Percentiles rank a stretch among this genome's conserved stretches.
Evolutionary conservation across 306 rosid genomes (phyloP).

Genomic region (Calophaca sinica): DNA sequence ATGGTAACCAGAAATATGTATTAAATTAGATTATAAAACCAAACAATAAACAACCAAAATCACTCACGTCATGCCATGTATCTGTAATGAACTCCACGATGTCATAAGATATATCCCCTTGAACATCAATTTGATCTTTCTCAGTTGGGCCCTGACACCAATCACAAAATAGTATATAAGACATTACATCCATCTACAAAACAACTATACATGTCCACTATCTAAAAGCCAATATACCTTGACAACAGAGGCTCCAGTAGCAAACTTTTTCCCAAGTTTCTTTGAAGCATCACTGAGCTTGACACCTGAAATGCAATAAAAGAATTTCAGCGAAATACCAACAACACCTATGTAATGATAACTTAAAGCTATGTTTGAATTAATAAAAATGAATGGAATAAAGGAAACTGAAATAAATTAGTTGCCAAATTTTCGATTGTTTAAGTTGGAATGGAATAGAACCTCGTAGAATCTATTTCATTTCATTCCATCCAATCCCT

Average conservation of each 20-base stretch:
- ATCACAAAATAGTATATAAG: constrained; percentile 42
- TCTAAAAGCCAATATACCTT: constrained; percentile 62
- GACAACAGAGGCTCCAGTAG: constrained; percentile 98
- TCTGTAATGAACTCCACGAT: constrained; percentile 94
- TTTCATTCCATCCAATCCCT: background rate
- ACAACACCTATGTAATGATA: background rate
- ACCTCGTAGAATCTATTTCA: background rate
- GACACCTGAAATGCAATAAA: constrained; percentile 66
- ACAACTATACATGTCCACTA: constrained; percentile 15
- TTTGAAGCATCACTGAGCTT: constrained; percentile 98
- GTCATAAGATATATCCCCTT: constrained; percentile 95
- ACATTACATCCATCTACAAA: constrained; percentile 36
- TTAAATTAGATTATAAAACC: constrained; percentile 16
- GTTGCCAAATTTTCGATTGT: background rate
- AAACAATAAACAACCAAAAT: constrained; percentile 25
- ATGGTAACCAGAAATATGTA: background rate
- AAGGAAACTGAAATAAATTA: background rate
- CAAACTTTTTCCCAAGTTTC: constrained; percentile 98
- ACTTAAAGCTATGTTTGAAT: background rate
- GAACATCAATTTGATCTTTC: constrained; percentile 99
- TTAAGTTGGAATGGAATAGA: background rate
- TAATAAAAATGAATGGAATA: background rate
- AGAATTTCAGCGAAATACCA: constrained; percentile 27
- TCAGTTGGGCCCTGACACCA: constrained; percentile 92
- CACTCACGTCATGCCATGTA: constrained; percentile 92